These are phyloP conservation scores for Sclerotinia sclerotiorum DNA, from an alignment of 2,329 filamentous ascomycete genomes.

Conservation along the genomic window DNA sequence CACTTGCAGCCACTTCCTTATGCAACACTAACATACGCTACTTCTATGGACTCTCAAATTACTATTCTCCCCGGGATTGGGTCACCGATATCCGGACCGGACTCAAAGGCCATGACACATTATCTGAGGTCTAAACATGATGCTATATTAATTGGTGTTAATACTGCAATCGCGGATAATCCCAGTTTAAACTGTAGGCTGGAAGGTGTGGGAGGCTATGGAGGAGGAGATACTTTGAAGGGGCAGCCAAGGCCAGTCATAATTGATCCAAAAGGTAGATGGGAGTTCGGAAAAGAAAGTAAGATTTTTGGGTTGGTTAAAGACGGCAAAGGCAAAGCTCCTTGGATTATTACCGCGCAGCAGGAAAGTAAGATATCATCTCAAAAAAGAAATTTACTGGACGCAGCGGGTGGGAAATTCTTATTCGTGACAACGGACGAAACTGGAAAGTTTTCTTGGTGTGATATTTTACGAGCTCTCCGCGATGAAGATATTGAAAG, in stretches of 20 bases:
- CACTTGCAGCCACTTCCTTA: slow-evolving; percentile 42
- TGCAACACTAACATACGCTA: slow-evolving; percentile 86
- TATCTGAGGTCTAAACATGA: slow-evolving; percentile 79
- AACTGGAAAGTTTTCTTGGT: neutral
- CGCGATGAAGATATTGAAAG: slow-evolving; percentile 53
- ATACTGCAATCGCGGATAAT: slow-evolving; percentile 81
- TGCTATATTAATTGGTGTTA: slow-evolving; percentile 81
- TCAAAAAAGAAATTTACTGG: slow-evolving; percentile 9
- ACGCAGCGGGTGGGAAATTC: slow-evolving; percentile 25
- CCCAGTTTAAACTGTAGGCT: slow-evolving; percentile 83
- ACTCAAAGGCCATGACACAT: slow-evolving; percentile 91
- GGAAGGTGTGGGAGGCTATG: slow-evolving; percentile 45
- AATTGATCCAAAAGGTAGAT: slow-evolving; percentile 40
- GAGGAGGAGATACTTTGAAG: slow-evolving; percentile 45
- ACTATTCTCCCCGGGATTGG: slow-evolving; percentile 60
- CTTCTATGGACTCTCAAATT: slow-evolving; percentile 75
- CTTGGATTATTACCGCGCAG: slow-evolving; percentile 62
- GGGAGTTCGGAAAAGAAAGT: slow-evolving; percentile 33
- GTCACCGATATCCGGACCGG: slow-evolving; percentile 77
- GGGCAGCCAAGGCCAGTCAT: slow-evolving; percentile 33
- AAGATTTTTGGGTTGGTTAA: slow-evolving; percentile 67
- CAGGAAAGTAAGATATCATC: neutral
- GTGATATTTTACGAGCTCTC: neutral
- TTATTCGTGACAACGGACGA: slow-evolving; percentile 21
- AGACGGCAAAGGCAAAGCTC: slow-evolving; percentile 66